Evolutionary conservation across 2,329 filamentous ascomycete species (phyloP), one percentile per base, ranked within the genome.

Genomic region (Paecilomyces formosus): DNA sequence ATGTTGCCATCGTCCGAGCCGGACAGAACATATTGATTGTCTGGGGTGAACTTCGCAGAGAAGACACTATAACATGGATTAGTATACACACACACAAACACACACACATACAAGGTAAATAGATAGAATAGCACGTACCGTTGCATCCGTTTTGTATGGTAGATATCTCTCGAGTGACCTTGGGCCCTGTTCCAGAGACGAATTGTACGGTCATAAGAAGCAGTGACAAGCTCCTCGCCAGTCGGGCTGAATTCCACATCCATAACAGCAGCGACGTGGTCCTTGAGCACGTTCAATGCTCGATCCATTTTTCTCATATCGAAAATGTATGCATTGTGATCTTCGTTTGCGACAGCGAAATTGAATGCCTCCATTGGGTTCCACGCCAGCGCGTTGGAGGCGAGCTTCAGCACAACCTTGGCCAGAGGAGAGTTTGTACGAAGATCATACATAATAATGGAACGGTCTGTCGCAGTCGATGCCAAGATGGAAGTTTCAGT

Each of bases 121-220:
- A 15, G 18, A 50, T 5, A 9, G 18, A 21, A 51, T 6, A 39
- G 21, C 22, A 64, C 72, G 63, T 72, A 77, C 75, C 75, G 85
- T 79, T 97, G 93, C 93, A 97, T 97, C 63, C 94, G 87, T 77
- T 97, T 96, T 18, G 94, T 97, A 79, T 97, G 92, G 76, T 97
- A 99, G 54, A 97, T 86, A 70, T 99, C 94, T 66, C 92, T 84
- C 13, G 89, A 92, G 75, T 94, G 90, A 24, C 93, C 93, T 61
- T 87, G 80, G 63, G 87, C 84, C 58, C 89, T 84, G 71, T 85
- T 85, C 89, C 92, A 97, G 55, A 97, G 79, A 55, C 94, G 86
- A 56, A 99, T 81, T 3, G 91, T 96, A 61, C 92, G 86, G 70
- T 95, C 90, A 76, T 94, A 95, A 0, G 88, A 92, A 4, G 90